Base-by-base conservation (phyloP, 257 asterid species). In the Solanum lycopersicoides region DNA sequence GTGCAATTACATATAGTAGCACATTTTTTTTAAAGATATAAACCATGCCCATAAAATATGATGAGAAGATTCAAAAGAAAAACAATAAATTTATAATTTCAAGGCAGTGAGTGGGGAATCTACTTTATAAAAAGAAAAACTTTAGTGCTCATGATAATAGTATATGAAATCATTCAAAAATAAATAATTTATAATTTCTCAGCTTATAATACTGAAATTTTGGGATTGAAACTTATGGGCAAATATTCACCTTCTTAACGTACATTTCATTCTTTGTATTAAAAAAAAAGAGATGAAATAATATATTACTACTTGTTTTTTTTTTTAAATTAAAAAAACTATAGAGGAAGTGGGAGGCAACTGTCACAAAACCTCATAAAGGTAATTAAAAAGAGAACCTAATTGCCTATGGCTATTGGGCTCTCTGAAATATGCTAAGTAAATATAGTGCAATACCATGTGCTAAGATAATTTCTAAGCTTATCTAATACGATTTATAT, bases 41-140 rank as follows among this genome's bases (percentile, higher is more conserved):
- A 69, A 32, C 13, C 18, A 73, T 11, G 50, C 50, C 82, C 30
- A 37, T 73, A 21, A 73, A 73, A 37, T 73, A 37, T 20, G 82
- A 73, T 5, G 50, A 73, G 32, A 73, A 73, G 25, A 74, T 74
- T 37, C 50, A 74, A 74, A 74, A 74, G 50, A 20, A 73, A 73
- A 72, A 56, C 23, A 71, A 25, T 21, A 28, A 71, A 66, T 80
- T 45, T 21, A 41, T 76, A 86, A 44, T 86, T 50, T 83, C 60
- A 28, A 86, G 87, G 83, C 72, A 65, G 88, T 75, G 86, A 73
- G 56, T 59, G 86, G 89, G 89, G 91, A 89, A 87, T 89, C 88
- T 83, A 20, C 91, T 89, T 89, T 87, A 63, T 18, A 45, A 89
- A 87, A 86, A 86, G 88, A 11, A 7, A 7, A 77, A 56, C 84